Evolutionary conservation across 2,329 filamentous ascomycete species (phyloP).

Genomic region (Cladorrhinum sp.): DNA sequence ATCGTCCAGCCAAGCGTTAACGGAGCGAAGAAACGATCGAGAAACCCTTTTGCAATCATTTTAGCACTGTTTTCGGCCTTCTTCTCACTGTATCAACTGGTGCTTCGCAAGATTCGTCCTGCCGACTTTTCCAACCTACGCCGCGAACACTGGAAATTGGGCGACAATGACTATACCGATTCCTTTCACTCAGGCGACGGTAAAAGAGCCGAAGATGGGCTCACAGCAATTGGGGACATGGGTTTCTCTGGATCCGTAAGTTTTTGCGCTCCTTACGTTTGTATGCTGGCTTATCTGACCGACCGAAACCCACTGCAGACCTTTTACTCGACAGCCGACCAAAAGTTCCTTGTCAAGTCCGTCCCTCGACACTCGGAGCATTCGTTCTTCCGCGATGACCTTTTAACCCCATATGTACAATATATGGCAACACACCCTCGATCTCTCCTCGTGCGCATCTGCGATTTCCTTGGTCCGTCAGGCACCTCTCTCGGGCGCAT

Average conservation of each 20-base stretch:
- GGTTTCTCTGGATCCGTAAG: slow-evolving; percentile 68
- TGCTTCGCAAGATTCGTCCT: slow-evolving; percentile 44
- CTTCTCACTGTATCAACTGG: slow-evolving; percentile 51
- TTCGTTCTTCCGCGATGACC: slow-evolving; percentile 64
- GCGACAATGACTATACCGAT: slow-evolving; percentile 38
- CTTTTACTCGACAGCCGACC: slow-evolving; percentile 66
- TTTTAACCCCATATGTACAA: slow-evolving; percentile 61
- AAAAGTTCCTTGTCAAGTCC: slow-evolving; percentile 69
- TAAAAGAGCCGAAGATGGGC: slow-evolving; percentile 35
- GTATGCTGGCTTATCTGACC: neutral
- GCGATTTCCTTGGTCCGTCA: slow-evolving; percentile 61
- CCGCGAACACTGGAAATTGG: slow-evolving; percentile 35
- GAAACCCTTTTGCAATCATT: slow-evolving; percentile 40
- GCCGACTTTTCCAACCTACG: slow-evolving; percentile 51
- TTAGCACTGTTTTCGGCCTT: slow-evolving; percentile 44
- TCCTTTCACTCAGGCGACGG: slow-evolving; percentile 48
- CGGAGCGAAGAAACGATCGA: slow-evolving; percentile 29
- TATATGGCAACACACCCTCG: slow-evolving; percentile 60
- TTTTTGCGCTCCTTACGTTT: neutral
- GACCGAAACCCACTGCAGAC: slow-evolving; percentile 41
- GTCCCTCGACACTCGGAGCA: slow-evolving; percentile 68
- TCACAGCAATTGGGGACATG: slow-evolving; percentile 63
- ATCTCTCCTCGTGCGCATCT: slow-evolving; percentile 68
- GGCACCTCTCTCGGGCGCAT: slow-evolving; percentile 57
- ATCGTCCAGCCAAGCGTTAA: slow-evolving; percentile 30